Conservation (phyloP, 2,329 filamentous ascomycete genomes). For the Cladosporium sp. region DNA sequence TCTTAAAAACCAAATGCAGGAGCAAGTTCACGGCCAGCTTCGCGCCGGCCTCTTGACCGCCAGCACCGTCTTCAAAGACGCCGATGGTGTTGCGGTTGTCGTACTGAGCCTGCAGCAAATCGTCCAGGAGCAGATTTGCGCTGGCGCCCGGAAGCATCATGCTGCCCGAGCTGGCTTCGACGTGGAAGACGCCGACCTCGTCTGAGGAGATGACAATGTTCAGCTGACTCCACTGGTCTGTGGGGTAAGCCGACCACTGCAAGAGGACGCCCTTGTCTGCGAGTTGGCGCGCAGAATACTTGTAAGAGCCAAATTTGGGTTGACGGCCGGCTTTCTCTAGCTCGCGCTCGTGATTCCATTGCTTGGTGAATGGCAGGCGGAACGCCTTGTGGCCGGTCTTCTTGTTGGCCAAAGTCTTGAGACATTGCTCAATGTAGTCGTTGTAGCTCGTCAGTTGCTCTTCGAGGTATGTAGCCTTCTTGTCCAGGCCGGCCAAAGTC, state of each 20-base stretch:
- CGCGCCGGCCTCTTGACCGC: conserved; percentile 40
- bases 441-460: conserved; percentile 96
- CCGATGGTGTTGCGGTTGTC: conserved; percentile 96
- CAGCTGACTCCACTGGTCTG: conserved; percentile 82
- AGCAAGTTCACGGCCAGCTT: conserved; percentile 94
- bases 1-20: conserved; percentile 95
- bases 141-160: conserved; percentile 95
- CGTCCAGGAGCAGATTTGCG: conserved; percentile 82
- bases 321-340: conserved; percentile 86
- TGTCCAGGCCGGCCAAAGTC: conserved; percentile 68
- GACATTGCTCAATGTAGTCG: conserved; percentile 97
- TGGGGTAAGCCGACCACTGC: conserved; percentile 75
- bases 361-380: conserved; percentile 92
- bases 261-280: conserved; percentile 92
- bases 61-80: conserved; percentile 57
- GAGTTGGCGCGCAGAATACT: conserved; percentile 85
- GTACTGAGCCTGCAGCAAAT: conserved; percentile 92
- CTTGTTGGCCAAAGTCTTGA: conserved; percentile 94
- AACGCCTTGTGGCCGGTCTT: conserved; percentile 68
- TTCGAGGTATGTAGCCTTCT: conserved; percentile 88
- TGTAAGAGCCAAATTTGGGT: conserved; percentile 96
- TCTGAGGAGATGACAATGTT: conserved; percentile 93
- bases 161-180: conserved; percentile 83
- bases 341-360: conserved; percentile 97
- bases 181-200: conserved; percentile 85